Evolutionary conservation across 352 stramenopile species (phyloP).

Genomic region (Phytophthora ohioensis): DNA sequence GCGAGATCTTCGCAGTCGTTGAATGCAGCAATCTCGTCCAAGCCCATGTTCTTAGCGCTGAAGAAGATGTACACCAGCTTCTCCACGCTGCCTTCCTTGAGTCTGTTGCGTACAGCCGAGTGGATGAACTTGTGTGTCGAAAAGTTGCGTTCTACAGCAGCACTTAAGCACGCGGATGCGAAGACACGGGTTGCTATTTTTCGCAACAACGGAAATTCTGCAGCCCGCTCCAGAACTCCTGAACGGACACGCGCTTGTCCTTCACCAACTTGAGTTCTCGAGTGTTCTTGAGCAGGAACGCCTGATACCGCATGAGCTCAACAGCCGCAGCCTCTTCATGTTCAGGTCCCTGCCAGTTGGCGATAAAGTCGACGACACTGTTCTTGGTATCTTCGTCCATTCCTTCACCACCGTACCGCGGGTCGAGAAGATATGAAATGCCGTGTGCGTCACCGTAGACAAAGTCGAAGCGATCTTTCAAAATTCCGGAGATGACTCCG

Average conservation of each 20-base stretch:
- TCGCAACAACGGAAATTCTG: slow-evolving; percentile 1
- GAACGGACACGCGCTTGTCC: neutral
- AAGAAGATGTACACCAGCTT: slow-evolving; percentile 13
- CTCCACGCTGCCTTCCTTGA: neutral
- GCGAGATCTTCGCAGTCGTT: no score
- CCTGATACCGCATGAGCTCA: neutral
- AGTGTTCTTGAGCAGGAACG: neutral
- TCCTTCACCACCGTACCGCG: neutral
- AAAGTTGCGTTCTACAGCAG: slow-evolving; percentile 1
- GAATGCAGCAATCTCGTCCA: neutral
- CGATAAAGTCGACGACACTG: neutral
- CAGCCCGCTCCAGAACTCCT: neutral
- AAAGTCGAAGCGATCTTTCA: neutral
- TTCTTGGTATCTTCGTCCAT: neutral
- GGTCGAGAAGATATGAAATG: neutral
- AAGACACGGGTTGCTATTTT: neutral
- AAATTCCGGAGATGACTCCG: neutral
- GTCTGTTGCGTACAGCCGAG: neutral
- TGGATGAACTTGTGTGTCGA: slow-evolving; percentile 11
- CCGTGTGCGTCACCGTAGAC: neutral
- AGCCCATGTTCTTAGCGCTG: neutral
- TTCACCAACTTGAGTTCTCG: neutral
- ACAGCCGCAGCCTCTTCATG: neutral
- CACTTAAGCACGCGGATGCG: neutral
- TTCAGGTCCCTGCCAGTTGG: neutral